Evolutionary conservation across 1,284 basidiomycete species (phyloP), one percentile per base, ranked within the genome.

Genomic region (Naganishia cerealis): DNA sequence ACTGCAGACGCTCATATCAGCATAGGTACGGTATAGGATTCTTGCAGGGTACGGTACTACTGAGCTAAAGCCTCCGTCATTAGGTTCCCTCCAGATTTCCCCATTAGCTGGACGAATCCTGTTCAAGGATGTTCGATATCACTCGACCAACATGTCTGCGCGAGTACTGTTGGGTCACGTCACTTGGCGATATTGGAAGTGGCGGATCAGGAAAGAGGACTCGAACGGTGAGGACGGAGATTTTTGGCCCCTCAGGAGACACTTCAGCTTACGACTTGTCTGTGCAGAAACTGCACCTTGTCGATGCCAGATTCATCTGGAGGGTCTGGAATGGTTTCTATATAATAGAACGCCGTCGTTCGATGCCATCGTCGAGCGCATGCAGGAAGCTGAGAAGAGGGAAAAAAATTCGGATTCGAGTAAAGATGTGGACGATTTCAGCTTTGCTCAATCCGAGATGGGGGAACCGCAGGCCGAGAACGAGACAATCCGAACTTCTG

Each of bases 131-230:
- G 79, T 94, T 29, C 84, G 86, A 38, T 96, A 95, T 77, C 87
- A 94, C 78, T 93, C 91, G 0, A 90, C 90, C 75, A 95, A 94
- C 79, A 89, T 94, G 78, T 91, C 90, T 10, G 83, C 94, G 56
- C 87, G 87, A 69, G 85, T 92, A 58, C 86, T 92, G 62, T 91
- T 91, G 78, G 89, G 88, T 1, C 87, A 92, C 75, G 79, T 96
- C 59, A 89, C 89, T 72, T 96, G 93, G 91, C 84, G 91, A 70
- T 96, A 94, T 78, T 97, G 94, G 94, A 85, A 92, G 66, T 87
- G 91, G 72, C 68, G 84, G 76, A 75, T 90, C 84, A 83, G 85
- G 67, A 83, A 85, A 54, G 82, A 85, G 29, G 84, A 83, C 50
- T 42, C 42, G 8, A 15, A 59, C 21, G 39, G 59, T 65, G 52